Conservation (phyloP, 2,329 filamentous ascomycete species). For the Hymenoscyphus salicellus region DNA sequence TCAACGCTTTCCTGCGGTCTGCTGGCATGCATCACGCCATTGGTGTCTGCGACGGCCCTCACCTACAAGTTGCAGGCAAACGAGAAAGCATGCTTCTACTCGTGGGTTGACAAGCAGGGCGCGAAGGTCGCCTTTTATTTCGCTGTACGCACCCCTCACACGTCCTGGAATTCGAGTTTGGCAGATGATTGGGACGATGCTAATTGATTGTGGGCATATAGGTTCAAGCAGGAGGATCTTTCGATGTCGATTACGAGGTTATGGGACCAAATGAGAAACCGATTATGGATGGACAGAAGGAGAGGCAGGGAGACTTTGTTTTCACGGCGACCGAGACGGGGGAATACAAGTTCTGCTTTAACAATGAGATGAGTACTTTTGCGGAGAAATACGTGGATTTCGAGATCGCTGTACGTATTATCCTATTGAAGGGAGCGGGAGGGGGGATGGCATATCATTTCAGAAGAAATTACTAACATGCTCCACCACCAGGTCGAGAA, state of each 20-base stretch:
- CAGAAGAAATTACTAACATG: conserved; percentile 2
- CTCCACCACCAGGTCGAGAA: conserved; percentile 72
- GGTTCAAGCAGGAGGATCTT: conserved; percentile 97
- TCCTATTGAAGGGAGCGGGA: background rate
- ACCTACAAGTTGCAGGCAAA: conserved; percentile 89
- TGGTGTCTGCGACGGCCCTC: conserved; percentile 81
- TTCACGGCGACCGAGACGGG: conserved; percentile 86
- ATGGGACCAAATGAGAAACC: conserved; percentile 76
- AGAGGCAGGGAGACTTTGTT: conserved; percentile 94
- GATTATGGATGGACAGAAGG: conserved; percentile 83
- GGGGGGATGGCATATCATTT: background rate
- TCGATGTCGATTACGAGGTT: conserved; percentile 93
- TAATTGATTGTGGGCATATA: conserved; percentile 39
- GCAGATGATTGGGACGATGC: background rate
- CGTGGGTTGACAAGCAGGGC: conserved; percentile 70
- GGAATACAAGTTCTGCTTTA: conserved; percentile 97
- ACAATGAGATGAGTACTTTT: conserved; percentile 97
- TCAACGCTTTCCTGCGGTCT: conserved; percentile 62
- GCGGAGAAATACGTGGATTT: conserved; percentile 98
- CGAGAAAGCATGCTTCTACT: conserved; percentile 95
- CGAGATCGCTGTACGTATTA: conserved; percentile 75
- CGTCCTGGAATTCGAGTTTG: background rate
- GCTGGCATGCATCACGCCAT: conserved; percentile 66
- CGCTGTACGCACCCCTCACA: conserved; percentile 62
- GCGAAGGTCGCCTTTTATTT: conserved; percentile 98